Percentiles rank a stretch among this genome's conserved stretches.
These are phyloP conservation scores for Porodaedalea pini DNA, from an alignment of 1,284 basidiomycete species.

Conservation along the genomic window DNA sequence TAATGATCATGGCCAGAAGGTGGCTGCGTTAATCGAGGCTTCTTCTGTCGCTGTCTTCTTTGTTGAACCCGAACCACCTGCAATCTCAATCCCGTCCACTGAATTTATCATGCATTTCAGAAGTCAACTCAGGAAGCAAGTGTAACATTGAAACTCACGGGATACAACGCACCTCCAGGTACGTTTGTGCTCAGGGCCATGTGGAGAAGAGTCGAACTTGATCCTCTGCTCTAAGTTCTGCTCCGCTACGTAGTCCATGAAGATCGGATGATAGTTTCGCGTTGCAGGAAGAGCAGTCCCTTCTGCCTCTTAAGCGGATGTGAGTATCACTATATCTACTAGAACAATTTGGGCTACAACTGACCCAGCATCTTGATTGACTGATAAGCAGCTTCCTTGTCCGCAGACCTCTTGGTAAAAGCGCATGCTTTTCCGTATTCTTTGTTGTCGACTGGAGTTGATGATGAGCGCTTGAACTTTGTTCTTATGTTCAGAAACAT, in stretches of 20 bases:
- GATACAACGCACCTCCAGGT: slow-evolving; percentile 3
- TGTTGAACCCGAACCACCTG: not conserved
- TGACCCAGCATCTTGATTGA: not conserved
- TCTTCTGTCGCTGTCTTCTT: not conserved
- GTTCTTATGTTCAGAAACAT: not conserved
- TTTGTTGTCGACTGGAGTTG: slow-evolving; percentile 7
- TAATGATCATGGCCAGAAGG: not conserved
- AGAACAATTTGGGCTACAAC: not conserved
- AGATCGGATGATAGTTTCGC: slow-evolving; percentile 6
- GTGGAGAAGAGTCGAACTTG: not conserved
- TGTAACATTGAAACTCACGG: not conserved
- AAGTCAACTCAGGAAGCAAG: not conserved
- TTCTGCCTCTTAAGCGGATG: not conserved
- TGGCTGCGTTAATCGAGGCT: slow-evolving; percentile 2
- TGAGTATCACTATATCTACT: not conserved
- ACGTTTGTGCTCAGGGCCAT: not conserved
- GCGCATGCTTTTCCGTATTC: slow-evolving; percentile 1
- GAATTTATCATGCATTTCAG: not conserved
- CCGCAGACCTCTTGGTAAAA: not conserved
- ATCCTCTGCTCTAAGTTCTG: not conserved
- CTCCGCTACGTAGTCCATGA: not conserved
- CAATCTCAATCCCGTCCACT: slow-evolving; percentile 9
- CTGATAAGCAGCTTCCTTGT: slow-evolving; percentile 10
- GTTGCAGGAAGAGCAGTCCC: not conserved
- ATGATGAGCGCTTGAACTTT: not conserved